These are phyloP conservation scores for Cytospora piceicola DNA, from an alignment of 2,329 filamentous ascomycete species.

Conservation along the genomic window DNA sequence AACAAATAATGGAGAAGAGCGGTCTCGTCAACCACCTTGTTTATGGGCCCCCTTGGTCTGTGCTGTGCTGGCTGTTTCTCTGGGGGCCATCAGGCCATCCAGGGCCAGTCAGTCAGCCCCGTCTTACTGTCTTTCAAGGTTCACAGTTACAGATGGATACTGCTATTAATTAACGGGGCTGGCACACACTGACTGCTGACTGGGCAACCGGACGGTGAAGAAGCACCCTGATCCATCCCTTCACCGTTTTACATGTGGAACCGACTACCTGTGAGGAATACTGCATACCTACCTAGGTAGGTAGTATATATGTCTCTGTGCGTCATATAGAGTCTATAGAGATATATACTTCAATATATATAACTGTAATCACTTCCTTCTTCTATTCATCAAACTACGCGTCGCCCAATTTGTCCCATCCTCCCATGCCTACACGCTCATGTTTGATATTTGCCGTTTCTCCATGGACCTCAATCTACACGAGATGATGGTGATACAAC, in stretches of 20 bases:
- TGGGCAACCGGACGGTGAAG: constrained; percentile 17
- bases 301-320: too few relatives aligned
- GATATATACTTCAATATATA: too few relatives aligned
- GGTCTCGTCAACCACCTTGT: constrained; percentile 26
- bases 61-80: constrained; percentile 20
- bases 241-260: too few relatives aligned
- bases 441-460: neutral
- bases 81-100: constrained; percentile 8
- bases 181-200: constrained; percentile 22
- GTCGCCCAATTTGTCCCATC: neutral
- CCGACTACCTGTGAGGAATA: too few relatives aligned
- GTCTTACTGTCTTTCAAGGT: too few relatives aligned
- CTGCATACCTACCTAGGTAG: too few relatives aligned
- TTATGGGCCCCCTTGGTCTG: constrained; percentile 33
- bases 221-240: too few relatives aligned
- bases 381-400: neutral
- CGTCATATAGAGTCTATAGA: too few relatives aligned
- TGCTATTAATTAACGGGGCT: constrained; percentile 12
- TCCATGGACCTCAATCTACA: neutral
- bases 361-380: too few relatives aligned
- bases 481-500: neutral
- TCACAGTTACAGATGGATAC: too few relatives aligned
- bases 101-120: neutral
- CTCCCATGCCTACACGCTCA: neutral
- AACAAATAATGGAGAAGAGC: constrained; percentile 33